Evolutionary conservation across 23 red algal species (phyloP).

Genomic region (Gracilaria domingensis): DNA sequence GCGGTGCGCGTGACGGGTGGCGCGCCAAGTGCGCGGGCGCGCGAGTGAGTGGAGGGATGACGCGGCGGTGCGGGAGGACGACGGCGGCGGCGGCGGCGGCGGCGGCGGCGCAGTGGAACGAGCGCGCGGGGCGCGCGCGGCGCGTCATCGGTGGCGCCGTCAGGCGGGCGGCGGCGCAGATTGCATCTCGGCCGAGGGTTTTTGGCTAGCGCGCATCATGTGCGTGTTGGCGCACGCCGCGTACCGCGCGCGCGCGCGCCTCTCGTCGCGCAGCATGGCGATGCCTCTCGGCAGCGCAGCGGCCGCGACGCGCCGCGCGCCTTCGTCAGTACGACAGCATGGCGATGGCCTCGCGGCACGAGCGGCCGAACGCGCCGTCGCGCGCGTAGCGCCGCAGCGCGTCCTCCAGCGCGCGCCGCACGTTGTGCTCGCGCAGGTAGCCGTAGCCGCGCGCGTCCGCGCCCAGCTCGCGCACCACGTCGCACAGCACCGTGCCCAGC

Average conservation of each 20-base stretch:
- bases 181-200: too few relatives aligned
- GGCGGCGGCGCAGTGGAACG: not conserved
- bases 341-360: constrained; percentile 3
- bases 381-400: not conserved
- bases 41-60: not conserved
- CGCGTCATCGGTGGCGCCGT: constrained; percentile 28
- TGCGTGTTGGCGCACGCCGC: too few relatives aligned
- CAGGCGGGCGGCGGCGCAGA: too few relatives aligned
- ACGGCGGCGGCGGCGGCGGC: not conserved
- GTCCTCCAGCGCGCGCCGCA: not conserved
- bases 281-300: too few relatives aligned
- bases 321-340: not conserved
- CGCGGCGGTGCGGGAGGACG: not conserved
- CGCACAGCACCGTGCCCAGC: not conserved
- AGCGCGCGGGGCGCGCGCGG: not conserved
- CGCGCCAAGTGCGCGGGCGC: not conserved
- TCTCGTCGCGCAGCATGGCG: too few relatives aligned
- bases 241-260: too few relatives aligned
- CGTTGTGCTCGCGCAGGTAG: constrained; percentile 14
- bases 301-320: too few relatives aligned
- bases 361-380: not conserved
- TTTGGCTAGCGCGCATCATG: too few relatives aligned
- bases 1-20: not conserved
- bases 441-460: not conserved
- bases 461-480: constrained; percentile 2